phyloP scores from a whole-genome alignment of 345 rosid genomes.

The Fremontodendron californicum region DNA sequence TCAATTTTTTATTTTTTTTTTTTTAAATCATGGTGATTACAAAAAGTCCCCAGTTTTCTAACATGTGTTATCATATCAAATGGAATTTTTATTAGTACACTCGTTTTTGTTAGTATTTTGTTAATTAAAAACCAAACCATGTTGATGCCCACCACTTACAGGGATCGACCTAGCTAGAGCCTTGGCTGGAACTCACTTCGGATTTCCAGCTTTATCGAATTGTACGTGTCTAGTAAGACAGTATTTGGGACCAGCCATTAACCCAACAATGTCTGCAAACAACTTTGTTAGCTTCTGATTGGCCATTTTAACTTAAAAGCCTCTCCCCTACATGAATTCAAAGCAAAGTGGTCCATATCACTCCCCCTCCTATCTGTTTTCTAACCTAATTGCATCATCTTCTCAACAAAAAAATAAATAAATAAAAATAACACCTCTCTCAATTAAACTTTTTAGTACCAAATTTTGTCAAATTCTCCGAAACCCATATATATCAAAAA shows the following conservation, averaged over 20 bases:
- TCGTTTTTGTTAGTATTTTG: not conserved
- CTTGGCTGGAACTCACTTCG: not conserved
- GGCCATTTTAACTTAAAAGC: constrained; percentile 9
- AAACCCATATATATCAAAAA: not conserved
- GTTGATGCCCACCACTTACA: not conserved
- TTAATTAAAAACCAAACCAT: not conserved
- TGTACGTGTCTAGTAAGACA: constrained; percentile 24
- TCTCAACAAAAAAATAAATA: not conserved
- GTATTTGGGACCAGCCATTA: constrained; percentile 24
- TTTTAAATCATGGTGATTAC: not conserved
- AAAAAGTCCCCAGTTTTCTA: not conserved
- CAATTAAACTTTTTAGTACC: not conserved
- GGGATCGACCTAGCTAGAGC: not conserved
- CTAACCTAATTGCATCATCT: constrained; percentile 25
- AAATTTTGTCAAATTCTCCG: not conserved
- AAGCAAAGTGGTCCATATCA: constrained; percentile 29
- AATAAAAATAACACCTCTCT: no score
- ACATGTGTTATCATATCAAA: constrained; percentile 8
- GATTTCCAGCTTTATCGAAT: not conserved
- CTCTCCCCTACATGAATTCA: not conserved
- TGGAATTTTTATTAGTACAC: not conserved
- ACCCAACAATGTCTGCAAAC: not conserved
- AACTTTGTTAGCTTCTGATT: constrained; percentile 28
- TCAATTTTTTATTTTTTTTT: no score
- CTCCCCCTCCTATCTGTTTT: not conserved